phyloP scores from a whole-genome alignment of 495 filamentous ascomycete genomes.

The Coniosporium apollinis region DNA sequence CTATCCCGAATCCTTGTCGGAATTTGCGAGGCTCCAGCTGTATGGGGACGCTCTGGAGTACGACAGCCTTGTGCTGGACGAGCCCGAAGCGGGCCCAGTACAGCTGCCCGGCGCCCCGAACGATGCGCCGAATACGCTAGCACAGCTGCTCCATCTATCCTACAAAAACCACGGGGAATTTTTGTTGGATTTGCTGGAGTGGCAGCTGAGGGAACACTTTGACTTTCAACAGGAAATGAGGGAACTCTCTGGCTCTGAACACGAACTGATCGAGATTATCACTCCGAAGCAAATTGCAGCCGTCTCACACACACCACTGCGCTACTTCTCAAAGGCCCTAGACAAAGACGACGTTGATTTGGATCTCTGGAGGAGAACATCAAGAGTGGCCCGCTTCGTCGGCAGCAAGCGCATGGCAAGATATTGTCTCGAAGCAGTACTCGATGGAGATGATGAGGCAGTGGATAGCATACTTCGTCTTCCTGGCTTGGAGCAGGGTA shows the following conservation, averaged over 20 bases:
- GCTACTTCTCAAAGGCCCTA: constrained; percentile 55
- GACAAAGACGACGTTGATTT: constrained; percentile 84
- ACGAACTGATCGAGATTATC: too few relatives aligned
- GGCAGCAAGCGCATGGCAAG: constrained; percentile 60
- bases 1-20: constrained; percentile 68
- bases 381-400: constrained; percentile 58
- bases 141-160: constrained; percentile 78
- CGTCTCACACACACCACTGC: constrained; percentile 33
- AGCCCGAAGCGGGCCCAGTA: constrained; percentile 11
- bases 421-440: constrained; percentile 79
- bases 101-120: constrained; percentile 35
- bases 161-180: constrained; percentile 95
- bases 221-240: too few relatives aligned
- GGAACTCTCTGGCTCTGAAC: too few relatives aligned
- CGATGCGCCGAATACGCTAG: constrained; percentile 58
- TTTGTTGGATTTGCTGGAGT: constrained; percentile 54
- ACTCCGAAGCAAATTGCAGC: too few relatives aligned
- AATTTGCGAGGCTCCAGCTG: constrained; percentile 49
- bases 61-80: constrained; percentile 25
- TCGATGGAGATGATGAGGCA: constrained; percentile 67
- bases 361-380: constrained; percentile 81
- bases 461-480: constrained; percentile 55
- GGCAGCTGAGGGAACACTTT: constrained; percentile 30
- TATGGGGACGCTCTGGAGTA: constrained; percentile 36
- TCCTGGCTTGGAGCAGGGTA: constrained; percentile 67